Evolutionary conservation across 2,329 filamentous ascomycete species (phyloP).

Genomic region (Polytolypa hystricis): DNA sequence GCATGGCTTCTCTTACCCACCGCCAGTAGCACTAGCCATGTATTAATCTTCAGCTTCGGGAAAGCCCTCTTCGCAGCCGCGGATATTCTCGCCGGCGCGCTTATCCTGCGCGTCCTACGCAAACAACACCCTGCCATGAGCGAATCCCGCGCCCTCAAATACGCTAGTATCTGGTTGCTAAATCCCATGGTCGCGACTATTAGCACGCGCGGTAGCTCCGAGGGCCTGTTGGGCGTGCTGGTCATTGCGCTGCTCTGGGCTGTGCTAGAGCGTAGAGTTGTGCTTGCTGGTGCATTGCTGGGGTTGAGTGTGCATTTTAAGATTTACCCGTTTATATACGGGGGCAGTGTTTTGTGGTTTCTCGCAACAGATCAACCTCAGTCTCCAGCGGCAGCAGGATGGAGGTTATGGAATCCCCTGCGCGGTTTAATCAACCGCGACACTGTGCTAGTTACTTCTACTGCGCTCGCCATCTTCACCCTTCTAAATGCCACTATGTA

Average conservation of each 20-base stretch:
- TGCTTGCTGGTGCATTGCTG: conserved; percentile 61
- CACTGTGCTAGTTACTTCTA: conserved; percentile 32
- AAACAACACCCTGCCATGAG: conserved; percentile 37
- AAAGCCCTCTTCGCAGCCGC: conserved; percentile 77
- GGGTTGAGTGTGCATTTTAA: conserved; percentile 91
- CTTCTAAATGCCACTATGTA: conserved; percentile 72
- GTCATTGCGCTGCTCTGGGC: conserved; percentile 79
- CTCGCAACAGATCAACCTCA: conserved; percentile 15
- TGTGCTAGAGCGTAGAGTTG: conserved; percentile 50
- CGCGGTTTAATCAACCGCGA: conserved; percentile 27
- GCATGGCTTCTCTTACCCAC: conserved; percentile 87
- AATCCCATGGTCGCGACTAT: conserved; percentile 99
- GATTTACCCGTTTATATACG: conserved; percentile 97
- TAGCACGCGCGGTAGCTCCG: conserved; percentile 86
- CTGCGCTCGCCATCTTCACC: conserved; percentile 63
- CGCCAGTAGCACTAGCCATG: conserved; percentile 41
- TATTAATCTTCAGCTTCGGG: conserved; percentile 68
- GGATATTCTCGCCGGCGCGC: conserved; percentile 74
- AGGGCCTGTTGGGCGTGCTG: conserved; percentile 77
- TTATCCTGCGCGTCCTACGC: conserved; percentile 51
- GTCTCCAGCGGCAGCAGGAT: not conserved
- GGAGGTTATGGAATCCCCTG: conserved; percentile 2
- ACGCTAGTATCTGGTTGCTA: conserved; percentile 79
- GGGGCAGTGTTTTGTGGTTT: conserved; percentile 43
- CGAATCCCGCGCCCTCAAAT: conserved; percentile 52